Evolutionary conservation across 2,329 filamentous ascomycete species (phyloP).

Genomic region (Myriosclerotinia curreyana): DNA sequence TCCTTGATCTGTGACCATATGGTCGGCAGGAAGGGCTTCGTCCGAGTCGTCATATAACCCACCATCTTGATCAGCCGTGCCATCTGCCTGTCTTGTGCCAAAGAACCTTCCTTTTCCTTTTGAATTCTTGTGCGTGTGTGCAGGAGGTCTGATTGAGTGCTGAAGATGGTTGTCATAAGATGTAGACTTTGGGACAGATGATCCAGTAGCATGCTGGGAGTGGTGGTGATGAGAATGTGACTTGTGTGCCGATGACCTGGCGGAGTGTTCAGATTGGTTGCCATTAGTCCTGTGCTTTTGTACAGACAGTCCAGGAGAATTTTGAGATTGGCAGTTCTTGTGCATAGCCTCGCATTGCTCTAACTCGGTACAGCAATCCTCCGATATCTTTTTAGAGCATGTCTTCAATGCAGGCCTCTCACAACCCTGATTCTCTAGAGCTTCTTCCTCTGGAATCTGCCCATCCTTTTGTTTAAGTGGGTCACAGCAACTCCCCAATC

Average conservation of each 20-base stretch:
- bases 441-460: neutral
- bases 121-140: neutral
- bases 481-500: conserved; percentile 13
- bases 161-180: neutral
- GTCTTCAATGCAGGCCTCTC: neutral
- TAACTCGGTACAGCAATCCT: neutral
- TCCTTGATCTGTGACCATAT: conserved; percentile 15
- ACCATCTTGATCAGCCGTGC: conserved; percentile 1
- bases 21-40: neutral
- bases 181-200: neutral
- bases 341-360: neutral
- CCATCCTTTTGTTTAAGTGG: neutral
- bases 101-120: conserved; percentile 4
- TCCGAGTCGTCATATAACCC: conserved; percentile 1
- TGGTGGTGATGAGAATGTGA: neutral
- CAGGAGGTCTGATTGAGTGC: neutral
- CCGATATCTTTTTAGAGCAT: neutral
- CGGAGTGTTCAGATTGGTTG: neutral
- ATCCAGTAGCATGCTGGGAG: neutral
- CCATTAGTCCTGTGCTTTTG: neutral
- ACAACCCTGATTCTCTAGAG: too few species aligned
- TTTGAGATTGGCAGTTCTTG: neutral
- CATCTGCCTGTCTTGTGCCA: conserved; percentile 13
- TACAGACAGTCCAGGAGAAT: neutral
- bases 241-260: neutral